Conservation (phyloP, 2,329 filamentous ascomycete genomes). For the Waltergamsia citrina region DNA sequence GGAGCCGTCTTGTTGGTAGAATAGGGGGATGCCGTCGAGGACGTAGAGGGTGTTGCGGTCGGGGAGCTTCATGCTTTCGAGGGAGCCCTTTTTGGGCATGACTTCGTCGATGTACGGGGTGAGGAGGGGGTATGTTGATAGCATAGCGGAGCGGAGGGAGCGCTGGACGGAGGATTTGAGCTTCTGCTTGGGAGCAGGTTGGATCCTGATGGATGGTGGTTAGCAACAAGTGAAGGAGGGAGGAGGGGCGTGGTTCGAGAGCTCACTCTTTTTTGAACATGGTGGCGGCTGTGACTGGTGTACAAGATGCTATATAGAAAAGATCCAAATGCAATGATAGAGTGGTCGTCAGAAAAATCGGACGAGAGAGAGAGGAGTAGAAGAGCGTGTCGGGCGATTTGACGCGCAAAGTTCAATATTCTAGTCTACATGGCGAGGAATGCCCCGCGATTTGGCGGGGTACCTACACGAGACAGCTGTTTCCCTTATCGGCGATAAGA, state of each 20-base stretch:
- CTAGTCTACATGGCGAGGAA: constrained; percentile 1
- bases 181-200: constrained; percentile 77
- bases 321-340: too few relatives aligned
- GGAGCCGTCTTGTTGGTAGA: constrained; percentile 77
- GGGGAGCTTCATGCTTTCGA: constrained; percentile 86
- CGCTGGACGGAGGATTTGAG: constrained; percentile 96
- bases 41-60: constrained; percentile 87
- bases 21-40: constrained; percentile 67
- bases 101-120: constrained; percentile 86
- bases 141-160: constrained; percentile 69
- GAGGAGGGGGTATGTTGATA: constrained; percentile 78
- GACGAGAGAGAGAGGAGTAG: neutral
- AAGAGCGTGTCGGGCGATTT: neutral
- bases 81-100: constrained; percentile 85
- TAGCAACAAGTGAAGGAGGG: neutral
- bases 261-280: constrained; percentile 92
- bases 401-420: neutral
- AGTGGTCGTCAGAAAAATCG: neutral
- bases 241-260: constrained; percentile 1
- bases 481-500: neutral
- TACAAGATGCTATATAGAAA: neutral
- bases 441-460: constrained; percentile 8
- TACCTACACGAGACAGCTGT: neutral
- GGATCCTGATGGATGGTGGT: constrained; percentile 49
- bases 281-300: constrained; percentile 2